phyloP scores from a whole-genome alignment of 768 basidiomycete genomes.

The Scleroderma bovista region DNA sequence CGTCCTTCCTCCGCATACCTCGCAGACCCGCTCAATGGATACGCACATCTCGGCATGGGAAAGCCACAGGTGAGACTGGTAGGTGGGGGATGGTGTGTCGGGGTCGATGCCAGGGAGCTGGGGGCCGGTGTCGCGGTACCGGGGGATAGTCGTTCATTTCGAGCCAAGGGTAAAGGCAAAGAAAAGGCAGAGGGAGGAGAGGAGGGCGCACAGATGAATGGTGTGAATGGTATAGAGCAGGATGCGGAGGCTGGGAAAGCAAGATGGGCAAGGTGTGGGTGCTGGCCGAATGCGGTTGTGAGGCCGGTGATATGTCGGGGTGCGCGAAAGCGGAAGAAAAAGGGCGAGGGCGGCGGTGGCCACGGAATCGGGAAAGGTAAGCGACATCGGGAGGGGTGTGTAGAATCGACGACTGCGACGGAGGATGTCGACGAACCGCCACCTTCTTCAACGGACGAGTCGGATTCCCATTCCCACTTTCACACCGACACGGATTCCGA shows the following conservation, averaged over 20 bases:
- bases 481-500: constrained; percentile 11
- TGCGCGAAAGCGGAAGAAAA: constrained; percentile 12
- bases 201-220: constrained; percentile 15
- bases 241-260: constrained; percentile 29
- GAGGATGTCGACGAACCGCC: constrained; percentile 6
- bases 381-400: constrained; percentile 16
- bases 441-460: constrained; percentile 4
- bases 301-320: constrained; percentile 37
- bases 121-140: constrained; percentile 40
- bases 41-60: constrained; percentile 74
- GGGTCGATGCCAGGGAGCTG: constrained; percentile 71
- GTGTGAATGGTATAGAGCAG: neutral
- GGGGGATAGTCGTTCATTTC: neutral
- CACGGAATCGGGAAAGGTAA: neutral
- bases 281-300: constrained; percentile 44
- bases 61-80: constrained; percentile 80
- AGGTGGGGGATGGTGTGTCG: constrained; percentile 70
- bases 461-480: neutral
- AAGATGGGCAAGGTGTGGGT: constrained; percentile 53
- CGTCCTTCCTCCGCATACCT: constrained; percentile 66
- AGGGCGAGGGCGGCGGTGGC: constrained; percentile 10
- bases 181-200: constrained; percentile 55
- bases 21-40: constrained; percentile 79
- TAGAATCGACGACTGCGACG: neutral
- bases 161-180: constrained; percentile 24